phyloP scores from a whole-genome alignment of 176 grass and related monocot species.

The Juncus inflexus region DNA sequence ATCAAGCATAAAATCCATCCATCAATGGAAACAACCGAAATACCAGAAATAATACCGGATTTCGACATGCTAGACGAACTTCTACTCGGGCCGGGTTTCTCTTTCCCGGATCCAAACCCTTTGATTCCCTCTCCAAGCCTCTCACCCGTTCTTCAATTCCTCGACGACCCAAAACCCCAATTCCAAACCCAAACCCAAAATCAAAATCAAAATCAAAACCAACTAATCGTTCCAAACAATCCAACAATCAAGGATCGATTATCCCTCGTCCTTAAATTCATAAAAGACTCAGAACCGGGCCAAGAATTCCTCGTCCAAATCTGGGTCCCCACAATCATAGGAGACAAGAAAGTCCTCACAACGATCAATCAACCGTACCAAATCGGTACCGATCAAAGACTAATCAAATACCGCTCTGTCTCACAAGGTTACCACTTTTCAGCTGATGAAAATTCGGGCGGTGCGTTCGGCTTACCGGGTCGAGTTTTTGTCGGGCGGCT shows the following conservation, averaged over 20 bases:
- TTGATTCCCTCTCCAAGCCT: conserved; percentile 23
- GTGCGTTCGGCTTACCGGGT: conserved; percentile 57
- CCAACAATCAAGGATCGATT: conserved; percentile 57
- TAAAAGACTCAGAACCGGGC: conserved; percentile 41
- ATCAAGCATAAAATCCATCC: conserved; percentile 8
- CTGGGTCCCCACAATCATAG: conserved; percentile 67
- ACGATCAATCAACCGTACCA: conserved; percentile 81
- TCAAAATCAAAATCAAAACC: conserved; percentile 1
- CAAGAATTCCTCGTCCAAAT: conserved; percentile 72
- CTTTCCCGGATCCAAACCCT: conserved; percentile 34
- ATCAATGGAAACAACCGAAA: conserved; percentile 29
- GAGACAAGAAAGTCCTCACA: conserved; percentile 71
- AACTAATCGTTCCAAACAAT: conserved; percentile 15
- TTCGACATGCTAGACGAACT: conserved; percentile 54
- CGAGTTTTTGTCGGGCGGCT: conserved; percentile 80
- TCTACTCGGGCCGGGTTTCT: conserved; percentile 37
- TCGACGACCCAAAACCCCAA: not conserved
- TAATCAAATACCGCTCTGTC: conserved; percentile 52
- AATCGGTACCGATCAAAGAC: conserved; percentile 42
- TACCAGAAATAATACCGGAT: conserved; percentile 29
- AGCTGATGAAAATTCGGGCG: conserved; percentile 51
- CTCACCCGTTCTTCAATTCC: conserved; percentile 22
- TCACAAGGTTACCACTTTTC: conserved; percentile 79
- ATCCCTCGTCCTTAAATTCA: conserved; percentile 46
- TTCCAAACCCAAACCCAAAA: conserved; percentile 13